phyloP scores from a whole-genome alignment of 768 basidiomycete species.

The Nidularia pulvinata region DNA sequence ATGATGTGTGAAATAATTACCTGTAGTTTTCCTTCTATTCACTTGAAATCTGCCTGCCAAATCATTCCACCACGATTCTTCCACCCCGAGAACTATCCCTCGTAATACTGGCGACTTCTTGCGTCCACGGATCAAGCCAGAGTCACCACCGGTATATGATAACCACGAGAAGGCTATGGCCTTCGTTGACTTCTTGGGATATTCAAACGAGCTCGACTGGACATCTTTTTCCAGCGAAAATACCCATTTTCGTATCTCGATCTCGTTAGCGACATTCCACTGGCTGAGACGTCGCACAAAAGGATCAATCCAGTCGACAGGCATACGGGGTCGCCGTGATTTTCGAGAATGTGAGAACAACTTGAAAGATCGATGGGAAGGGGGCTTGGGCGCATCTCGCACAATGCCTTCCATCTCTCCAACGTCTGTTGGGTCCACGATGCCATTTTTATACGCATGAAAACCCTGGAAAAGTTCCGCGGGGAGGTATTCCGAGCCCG shows the following conservation, averaged over 20 bases:
- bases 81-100: not conserved
- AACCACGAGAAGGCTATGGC: not conserved
- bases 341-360: not conserved
- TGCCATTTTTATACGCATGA: not conserved
- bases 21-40: not conserved
- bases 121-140: not conserved
- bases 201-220: too few relatives aligned
- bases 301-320: not conserved
- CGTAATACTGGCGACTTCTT: not conserved
- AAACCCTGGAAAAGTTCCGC: not conserved
- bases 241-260: not conserved
- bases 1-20: not conserved
- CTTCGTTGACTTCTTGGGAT: too few relatives aligned
- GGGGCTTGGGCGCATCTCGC: not conserved
- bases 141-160: not conserved
- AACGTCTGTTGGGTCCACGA: not conserved
- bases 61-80: constrained; percentile 1
- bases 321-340: not conserved
- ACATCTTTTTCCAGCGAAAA: not conserved
- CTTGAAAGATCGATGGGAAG: not conserved
- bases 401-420: not conserved
- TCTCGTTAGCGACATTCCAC: not conserved
- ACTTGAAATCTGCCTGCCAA: not conserved
- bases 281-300: not conserved
- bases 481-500: not conserved